Percentiles rank a stretch among this genome's conserved stretches.
These are phyloP conservation scores for Acer negundo DNA, from an alignment of 345 rosid genomes.

Conservation along the genomic window DNA sequence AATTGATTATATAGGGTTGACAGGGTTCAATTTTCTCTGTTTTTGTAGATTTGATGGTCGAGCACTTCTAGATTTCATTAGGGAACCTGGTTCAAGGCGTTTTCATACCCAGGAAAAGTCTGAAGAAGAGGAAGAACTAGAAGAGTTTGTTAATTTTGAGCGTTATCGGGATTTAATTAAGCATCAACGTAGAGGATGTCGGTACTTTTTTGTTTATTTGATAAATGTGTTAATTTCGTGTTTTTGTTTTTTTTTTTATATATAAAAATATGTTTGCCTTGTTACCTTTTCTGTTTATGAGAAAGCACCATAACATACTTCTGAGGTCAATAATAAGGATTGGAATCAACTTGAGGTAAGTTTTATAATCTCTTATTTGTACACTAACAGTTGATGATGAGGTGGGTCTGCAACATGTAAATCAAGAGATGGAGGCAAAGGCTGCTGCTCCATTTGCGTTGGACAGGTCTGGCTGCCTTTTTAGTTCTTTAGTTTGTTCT, in stretches of 20 bases:
- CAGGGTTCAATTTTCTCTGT: background rate
- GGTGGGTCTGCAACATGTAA: constrained; percentile 82
- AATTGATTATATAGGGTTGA: background rate
- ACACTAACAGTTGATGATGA: constrained; percentile 75
- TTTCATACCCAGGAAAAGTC: constrained; percentile 56
- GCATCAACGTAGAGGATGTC: constrained; percentile 99
- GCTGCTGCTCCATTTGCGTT: constrained; percentile 53
- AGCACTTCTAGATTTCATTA: constrained; percentile 90
- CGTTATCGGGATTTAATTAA: constrained; percentile 99
- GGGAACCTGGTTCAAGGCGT: constrained; percentile 64
- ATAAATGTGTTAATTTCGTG: constrained; percentile 26
- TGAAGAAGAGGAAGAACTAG: constrained; percentile 93
- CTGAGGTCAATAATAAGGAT: constrained; percentile 16
- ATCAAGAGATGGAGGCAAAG: constrained; percentile 85
- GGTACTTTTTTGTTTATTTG: constrained; percentile 67
- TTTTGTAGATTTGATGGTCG: constrained; percentile 77
- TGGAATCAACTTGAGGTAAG: constrained; percentile 1
- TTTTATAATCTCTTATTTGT: constrained; percentile 32
- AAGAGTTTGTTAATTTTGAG: constrained; percentile 99
- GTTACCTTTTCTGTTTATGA: constrained; percentile 15
- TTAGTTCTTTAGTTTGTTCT: background rate
- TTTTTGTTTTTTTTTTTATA: background rate
- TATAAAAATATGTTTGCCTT: constrained; percentile 17
- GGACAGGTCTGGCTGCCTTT: constrained; percentile 44
- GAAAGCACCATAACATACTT: constrained; percentile 22